phyloP scores from a whole-genome alignment of 2,329 filamentous ascomycete genomes.

The Orbilia oligospora region DNA sequence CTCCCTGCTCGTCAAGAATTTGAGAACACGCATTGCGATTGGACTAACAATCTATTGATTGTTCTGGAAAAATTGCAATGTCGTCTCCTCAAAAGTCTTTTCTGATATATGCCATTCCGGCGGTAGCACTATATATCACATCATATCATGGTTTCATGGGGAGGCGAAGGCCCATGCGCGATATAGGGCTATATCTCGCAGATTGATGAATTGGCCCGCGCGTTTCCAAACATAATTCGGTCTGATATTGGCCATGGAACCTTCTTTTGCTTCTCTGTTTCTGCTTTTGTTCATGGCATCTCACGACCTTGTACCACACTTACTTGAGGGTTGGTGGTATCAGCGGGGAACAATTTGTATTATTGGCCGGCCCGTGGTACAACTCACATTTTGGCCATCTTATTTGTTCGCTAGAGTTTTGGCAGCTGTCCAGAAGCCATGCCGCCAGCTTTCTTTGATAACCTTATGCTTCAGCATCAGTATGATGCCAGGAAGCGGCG shows the following conservation, averaged over 20 bases:
- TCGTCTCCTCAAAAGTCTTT: conserved; percentile 16
- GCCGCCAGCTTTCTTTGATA: conserved; percentile 37
- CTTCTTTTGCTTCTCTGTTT: conserved; percentile 36
- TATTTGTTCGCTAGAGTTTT: conserved; percentile 60
- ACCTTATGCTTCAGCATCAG: conserved; percentile 49
- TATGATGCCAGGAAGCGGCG: conserved; percentile 40
- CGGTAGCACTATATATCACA: conserved; percentile 34
- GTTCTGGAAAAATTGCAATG: conserved; percentile 34
- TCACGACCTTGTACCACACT: conserved; percentile 51
- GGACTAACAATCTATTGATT: conserved; percentile 13
- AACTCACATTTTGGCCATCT: conserved; percentile 51
- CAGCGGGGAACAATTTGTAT: conserved; percentile 36
- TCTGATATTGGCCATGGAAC: conserved; percentile 25
- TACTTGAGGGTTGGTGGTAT: conserved; percentile 33
- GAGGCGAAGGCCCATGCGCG: conserved; percentile 48
- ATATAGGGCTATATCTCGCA: conserved; percentile 46
- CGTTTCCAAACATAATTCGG: conserved; percentile 42
- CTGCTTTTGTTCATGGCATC: conserved; percentile 29
- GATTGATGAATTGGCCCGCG: conserved; percentile 55
- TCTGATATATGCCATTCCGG: conserved; percentile 28
- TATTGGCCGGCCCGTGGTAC: conserved; percentile 57
- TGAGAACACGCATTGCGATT: conserved; percentile 23
- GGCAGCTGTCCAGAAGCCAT: conserved; percentile 58
- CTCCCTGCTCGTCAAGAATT: background rate
- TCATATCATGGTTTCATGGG: conserved; percentile 51